A percentile compares a stretch with the other conserved stretches of the same genome.
phyloP scores from a whole-genome alignment of 23 red algal genomes.

The Gracilaria gracilis region DNA sequence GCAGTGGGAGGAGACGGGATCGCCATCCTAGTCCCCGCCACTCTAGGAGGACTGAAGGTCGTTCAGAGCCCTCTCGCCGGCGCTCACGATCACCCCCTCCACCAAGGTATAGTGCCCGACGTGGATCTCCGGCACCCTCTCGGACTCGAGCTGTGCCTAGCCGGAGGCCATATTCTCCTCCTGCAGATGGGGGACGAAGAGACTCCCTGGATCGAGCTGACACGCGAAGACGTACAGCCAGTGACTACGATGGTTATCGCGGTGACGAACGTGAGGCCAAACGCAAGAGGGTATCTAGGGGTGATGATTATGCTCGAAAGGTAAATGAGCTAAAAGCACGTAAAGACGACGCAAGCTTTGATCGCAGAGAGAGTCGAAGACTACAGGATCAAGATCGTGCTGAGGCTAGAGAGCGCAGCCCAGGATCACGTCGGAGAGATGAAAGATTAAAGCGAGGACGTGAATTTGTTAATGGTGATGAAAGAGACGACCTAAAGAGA shows the following conservation, averaged over 20 bases:
- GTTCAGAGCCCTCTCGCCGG: neutral
- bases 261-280: constrained; percentile 25
- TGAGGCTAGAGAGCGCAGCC: constrained; percentile 38
- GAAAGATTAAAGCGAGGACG: constrained; percentile 46
- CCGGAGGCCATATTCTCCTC: constrained; percentile 27
- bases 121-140: constrained; percentile 16
- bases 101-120: constrained; percentile 18
- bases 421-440: constrained; percentile 30
- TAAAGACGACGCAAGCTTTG: constrained; percentile 40
- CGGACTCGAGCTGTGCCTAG: neutral
- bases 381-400: constrained; percentile 32
- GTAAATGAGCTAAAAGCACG: constrained; percentile 41
- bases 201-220: constrained; percentile 23
- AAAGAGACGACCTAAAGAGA: constrained; percentile 32
- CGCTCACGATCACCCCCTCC: constrained; percentile 6
- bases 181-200: neutral
- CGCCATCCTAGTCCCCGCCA: constrained; percentile 4
- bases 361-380: constrained; percentile 49
- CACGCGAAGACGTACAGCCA: constrained; percentile 7
- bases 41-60: constrained; percentile 12
- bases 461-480: constrained; percentile 16
- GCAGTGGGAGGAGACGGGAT: constrained; percentile 28
- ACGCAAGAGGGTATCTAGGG: constrained; percentile 40
- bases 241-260: constrained; percentile 26
- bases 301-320: constrained; percentile 24